A percentile compares a stretch with the other conserved stretches of the same genome.
phyloP scores from a whole-genome alignment of 2,329 filamentous ascomycete species.

The Pseudopyrenochaeta lycopersici region DNA sequence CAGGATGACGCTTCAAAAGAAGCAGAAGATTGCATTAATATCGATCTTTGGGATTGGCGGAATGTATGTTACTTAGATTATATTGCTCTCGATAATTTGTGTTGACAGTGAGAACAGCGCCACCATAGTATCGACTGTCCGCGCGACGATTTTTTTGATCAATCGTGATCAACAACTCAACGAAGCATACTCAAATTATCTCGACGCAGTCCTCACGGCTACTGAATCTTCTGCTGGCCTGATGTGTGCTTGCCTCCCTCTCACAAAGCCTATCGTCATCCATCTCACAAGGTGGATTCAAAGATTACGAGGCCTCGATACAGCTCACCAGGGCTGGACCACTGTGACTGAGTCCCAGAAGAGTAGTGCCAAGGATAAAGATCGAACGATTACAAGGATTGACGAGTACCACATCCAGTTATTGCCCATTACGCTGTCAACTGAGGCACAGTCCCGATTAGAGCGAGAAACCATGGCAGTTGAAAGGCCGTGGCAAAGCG shows the following conservation, averaged over 20 bases:
- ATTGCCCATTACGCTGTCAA: not conserved
- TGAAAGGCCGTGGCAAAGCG: constrained; percentile 1
- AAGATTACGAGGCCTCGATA: constrained; percentile 1
- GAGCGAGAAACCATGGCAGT: not conserved
- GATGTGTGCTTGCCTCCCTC: constrained; percentile 11
- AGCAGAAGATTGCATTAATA: constrained; percentile 14
- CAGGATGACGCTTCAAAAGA: constrained; percentile 6
- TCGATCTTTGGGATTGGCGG: constrained; percentile 11
- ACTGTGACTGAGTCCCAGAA: not conserved
- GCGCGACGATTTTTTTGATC: constrained; percentile 12
- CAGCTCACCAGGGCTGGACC: constrained; percentile 11
- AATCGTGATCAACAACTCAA: constrained; percentile 10
- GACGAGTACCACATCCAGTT: constrained; percentile 14
- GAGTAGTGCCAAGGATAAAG: not conserved
- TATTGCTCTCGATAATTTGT: not conserved
- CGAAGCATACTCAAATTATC: constrained; percentile 15
- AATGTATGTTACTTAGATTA: constrained; percentile 6
- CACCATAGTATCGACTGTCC: constrained; percentile 9
- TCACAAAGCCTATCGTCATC: constrained; percentile 9
- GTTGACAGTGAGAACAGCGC: constrained; percentile 5
- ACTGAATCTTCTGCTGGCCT: constrained; percentile 12
- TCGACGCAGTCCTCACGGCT: constrained; percentile 11
- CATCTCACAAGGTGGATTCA: constrained; percentile 5
- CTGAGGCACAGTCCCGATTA: not conserved
- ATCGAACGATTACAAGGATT: not conserved